These are phyloP conservation scores for Apiotrichum siamense DNA, from an alignment of 1,284 basidiomycete genomes.

Conservation along the genomic window DNA sequence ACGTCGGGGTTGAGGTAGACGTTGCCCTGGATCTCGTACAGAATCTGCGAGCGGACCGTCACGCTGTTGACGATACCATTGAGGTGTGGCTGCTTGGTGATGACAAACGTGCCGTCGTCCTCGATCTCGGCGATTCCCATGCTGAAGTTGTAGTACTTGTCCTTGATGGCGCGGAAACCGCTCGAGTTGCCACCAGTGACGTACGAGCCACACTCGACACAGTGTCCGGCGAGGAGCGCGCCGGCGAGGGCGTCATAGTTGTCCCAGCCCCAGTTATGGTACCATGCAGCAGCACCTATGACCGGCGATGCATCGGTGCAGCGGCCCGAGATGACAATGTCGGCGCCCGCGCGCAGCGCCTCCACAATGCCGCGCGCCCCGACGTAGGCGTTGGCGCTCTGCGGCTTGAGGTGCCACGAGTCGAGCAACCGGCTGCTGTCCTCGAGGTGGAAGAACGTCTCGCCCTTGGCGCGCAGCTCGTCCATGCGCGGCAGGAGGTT, in stretches of 20 bases:
- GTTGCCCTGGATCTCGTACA: slow-evolving; percentile 22
- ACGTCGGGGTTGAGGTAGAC: slow-evolving; percentile 32
- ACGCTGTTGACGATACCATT: slow-evolving; percentile 15
- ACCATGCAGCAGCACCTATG: slow-evolving; percentile 23
- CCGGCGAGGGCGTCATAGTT: slow-evolving; percentile 22
- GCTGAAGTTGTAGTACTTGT: slow-evolving; percentile 20
- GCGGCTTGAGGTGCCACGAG: slow-evolving; percentile 13
- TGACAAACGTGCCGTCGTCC: slow-evolving; percentile 19
- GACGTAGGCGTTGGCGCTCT: slow-evolving; percentile 13
- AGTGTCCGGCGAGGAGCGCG: slow-evolving; percentile 23
- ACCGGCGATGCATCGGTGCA: slow-evolving; percentile 26
- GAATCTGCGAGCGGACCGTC: slow-evolving; percentile 15
- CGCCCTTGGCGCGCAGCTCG: slow-evolving; percentile 8
- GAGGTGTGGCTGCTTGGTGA: slow-evolving; percentile 15
- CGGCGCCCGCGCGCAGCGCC: slow-evolving; percentile 21
- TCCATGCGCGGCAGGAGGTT: slow-evolving; percentile 8
- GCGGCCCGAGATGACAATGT: slow-evolving; percentile 28
- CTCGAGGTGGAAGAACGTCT: slow-evolving; percentile 16
- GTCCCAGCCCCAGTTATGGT: slow-evolving; percentile 20
- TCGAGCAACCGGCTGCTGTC: slow-evolving; percentile 2
- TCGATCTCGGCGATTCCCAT: slow-evolving; percentile 31
- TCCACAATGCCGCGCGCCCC: slow-evolving; percentile 11
- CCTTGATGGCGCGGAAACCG: slow-evolving; percentile 23
- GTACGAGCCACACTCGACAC: slow-evolving; percentile 23
- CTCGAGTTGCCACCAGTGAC: slow-evolving; percentile 26